These are phyloP conservation scores for Coelastrella sp. DNA, from an alignment of 139 green algal genomes.

Conservation along the genomic window DNA sequence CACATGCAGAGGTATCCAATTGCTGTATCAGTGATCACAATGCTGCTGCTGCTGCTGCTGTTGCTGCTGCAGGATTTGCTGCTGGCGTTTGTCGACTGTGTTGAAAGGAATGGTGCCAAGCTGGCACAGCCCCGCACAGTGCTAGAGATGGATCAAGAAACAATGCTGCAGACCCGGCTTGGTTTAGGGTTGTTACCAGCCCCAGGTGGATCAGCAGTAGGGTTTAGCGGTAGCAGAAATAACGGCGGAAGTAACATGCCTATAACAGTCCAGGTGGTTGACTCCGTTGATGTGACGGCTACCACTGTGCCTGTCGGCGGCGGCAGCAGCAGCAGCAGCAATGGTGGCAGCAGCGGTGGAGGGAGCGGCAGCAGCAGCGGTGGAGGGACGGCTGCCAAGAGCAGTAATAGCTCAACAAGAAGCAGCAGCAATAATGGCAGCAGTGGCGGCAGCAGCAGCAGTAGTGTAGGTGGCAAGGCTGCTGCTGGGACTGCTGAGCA, in stretches of 20 bases:
- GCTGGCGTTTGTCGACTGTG: conserved; percentile 40
- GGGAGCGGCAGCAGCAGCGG: background rate
- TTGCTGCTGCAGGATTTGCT: conserved; percentile 19
- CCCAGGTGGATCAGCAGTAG: background rate
- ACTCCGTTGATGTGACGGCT: conserved; percentile 18
- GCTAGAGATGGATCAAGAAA: conserved; percentile 49
- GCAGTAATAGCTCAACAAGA: background rate
- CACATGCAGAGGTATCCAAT: background rate
- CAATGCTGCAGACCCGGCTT: conserved; percentile 4
- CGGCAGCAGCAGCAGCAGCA: conserved; percentile 28
- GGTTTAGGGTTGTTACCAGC: conserved; percentile 10
- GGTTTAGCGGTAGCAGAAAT: background rate
- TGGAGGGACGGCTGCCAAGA: background rate
- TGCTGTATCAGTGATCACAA: background rate
- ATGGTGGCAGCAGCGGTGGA: background rate
- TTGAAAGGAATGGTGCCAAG: conserved; percentile 83
- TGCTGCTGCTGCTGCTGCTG: background rate
- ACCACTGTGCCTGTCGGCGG: conserved; percentile 12
- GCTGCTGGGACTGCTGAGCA: background rate
- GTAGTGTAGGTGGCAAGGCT: background rate
- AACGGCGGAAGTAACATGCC: conserved; percentile 9
- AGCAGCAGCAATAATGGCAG: background rate
- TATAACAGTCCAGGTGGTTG: conserved; percentile 33
- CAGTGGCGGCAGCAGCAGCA: background rate
- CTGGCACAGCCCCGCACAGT: conserved; percentile 71